Evolutionary conservation across 177 flowering plant species (phyloP).

Genomic region (Vitis hybrid): DNA sequence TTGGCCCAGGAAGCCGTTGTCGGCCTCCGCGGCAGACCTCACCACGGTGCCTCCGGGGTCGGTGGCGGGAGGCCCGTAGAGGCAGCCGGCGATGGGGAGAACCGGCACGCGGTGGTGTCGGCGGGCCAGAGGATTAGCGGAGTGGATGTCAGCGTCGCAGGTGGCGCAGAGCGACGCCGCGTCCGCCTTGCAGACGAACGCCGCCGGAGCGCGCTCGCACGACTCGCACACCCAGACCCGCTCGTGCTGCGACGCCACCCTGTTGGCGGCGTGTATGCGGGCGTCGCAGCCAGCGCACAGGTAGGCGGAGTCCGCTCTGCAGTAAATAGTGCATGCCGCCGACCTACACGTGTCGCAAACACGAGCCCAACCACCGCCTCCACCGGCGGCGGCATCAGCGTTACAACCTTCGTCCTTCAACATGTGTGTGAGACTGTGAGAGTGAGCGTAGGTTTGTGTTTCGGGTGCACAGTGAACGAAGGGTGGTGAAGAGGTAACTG

Average conservation of each 20-base stretch:
- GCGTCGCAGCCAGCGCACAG: slow-evolving; percentile 57
- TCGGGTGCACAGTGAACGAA: not conserved
- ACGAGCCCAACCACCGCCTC: slow-evolving; percentile 40
- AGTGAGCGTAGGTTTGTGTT: not conserved
- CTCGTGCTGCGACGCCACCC: slow-evolving; percentile 57
- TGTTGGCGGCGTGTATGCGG: slow-evolving; percentile 50
- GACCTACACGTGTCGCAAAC: slow-evolving; percentile 56
- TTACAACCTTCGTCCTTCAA: slow-evolving; percentile 25
- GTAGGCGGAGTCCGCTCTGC: slow-evolving; percentile 61
- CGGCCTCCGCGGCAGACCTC: slow-evolving; percentile 6
- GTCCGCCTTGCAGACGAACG: slow-evolving; percentile 83
- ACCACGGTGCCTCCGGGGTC: slow-evolving; percentile 10
- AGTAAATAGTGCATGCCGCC: slow-evolving; percentile 56
- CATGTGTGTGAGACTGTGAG: slow-evolving; percentile 4
- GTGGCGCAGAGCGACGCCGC: slow-evolving; percentile 73
- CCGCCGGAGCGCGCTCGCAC: slow-evolving; percentile 80
- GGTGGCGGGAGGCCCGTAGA: slow-evolving; percentile 24
- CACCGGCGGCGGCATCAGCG: slow-evolving; percentile 6
- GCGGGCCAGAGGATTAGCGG: slow-evolving; percentile 86
- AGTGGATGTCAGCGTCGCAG: slow-evolving; percentile 82
- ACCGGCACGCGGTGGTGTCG: slow-evolving; percentile 86
- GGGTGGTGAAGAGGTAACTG: slow-evolving; percentile 2
- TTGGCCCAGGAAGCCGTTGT: slow-evolving; percentile 18
- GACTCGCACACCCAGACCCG: slow-evolving; percentile 80
- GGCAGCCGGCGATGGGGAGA: slow-evolving; percentile 44